These are phyloP conservation scores for Hyaloscypha hepaticicola DNA, from an alignment of 495 filamentous ascomycete species.

Conservation along the genomic window DNA sequence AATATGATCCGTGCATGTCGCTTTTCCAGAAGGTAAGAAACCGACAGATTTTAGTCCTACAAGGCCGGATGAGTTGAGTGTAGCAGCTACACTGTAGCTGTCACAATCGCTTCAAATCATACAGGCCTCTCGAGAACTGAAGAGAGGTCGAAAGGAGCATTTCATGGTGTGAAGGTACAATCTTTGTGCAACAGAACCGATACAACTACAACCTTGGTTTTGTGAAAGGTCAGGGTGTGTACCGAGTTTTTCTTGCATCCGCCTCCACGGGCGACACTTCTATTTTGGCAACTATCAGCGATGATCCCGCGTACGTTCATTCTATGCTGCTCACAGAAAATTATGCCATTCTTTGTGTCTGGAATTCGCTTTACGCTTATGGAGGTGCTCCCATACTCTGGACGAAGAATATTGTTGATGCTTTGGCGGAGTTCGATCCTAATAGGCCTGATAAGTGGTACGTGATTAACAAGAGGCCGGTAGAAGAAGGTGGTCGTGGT, in stretches of 20 bases:
- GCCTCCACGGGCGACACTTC: constrained; percentile 60
- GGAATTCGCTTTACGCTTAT: constrained; percentile 51
- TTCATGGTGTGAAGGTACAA: constrained; percentile 3
- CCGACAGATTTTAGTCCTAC: constrained; percentile 8
- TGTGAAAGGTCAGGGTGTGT: constrained; percentile 43
- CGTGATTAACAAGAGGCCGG: constrained; percentile 55
- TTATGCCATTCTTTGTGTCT: constrained; percentile 62
- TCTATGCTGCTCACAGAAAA: constrained; percentile 66
- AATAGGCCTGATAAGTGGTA: constrained; percentile 62
- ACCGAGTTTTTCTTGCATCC: constrained; percentile 64
- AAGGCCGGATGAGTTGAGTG: constrained; percentile 43
- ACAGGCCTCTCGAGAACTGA: constrained; percentile 38
- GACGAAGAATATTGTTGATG: constrained; percentile 56
- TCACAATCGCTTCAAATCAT: constrained; percentile 59
- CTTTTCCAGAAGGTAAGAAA: constrained; percentile 62
- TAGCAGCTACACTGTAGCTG: constrained; percentile 60
- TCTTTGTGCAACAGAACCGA: constrained; percentile 52
- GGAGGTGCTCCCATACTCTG: constrained; percentile 52
- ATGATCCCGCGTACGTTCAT: constrained; percentile 64
- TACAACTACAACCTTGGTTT: constrained; percentile 68
- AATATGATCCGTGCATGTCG: constrained; percentile 64
- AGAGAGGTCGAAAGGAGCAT: constrained; percentile 18
- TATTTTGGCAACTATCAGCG: constrained; percentile 65
- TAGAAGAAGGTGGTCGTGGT: constrained; percentile 39
- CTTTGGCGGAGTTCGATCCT: constrained; percentile 52